phyloP scores from a whole-genome alignment of 1,284 basidiomycete species.

The Malassezia sp. region DNA sequence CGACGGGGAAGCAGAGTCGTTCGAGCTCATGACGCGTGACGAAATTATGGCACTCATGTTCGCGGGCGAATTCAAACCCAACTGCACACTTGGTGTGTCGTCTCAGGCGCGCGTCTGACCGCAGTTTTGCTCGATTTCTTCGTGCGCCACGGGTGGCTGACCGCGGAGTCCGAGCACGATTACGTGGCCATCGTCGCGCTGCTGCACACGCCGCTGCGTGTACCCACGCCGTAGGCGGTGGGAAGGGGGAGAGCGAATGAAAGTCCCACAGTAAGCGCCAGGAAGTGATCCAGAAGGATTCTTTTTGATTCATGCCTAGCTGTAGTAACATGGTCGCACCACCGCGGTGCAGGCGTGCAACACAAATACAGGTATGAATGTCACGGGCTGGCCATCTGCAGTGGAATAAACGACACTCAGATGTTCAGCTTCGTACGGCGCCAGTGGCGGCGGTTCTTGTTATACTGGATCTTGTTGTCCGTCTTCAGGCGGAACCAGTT shows the following conservation, averaged over 20 bases:
- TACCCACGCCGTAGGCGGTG: constrained; percentile 8
- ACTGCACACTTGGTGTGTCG: constrained; percentile 56
- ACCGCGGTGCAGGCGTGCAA: no score
- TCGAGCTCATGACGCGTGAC: constrained; percentile 51
- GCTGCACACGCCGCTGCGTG: constrained; percentile 11
- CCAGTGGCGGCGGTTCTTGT: constrained; percentile 45
- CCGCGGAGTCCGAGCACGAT: constrained; percentile 41
- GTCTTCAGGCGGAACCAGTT: constrained; percentile 98
- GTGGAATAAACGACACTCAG: no score
- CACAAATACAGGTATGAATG: no score
- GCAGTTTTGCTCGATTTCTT: constrained; percentile 69
- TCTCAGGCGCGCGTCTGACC: neutral
- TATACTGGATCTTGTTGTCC: constrained; percentile 82
- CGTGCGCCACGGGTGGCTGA: constrained; percentile 63
- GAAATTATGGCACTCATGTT: constrained; percentile 31
- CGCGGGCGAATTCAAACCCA: constrained; percentile 66
- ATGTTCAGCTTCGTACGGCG: constrained; percentile 45
- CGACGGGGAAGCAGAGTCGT: constrained; percentile 86
- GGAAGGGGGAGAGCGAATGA: no score
- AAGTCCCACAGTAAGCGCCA: no score
- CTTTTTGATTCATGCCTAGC: constrained; percentile 1
- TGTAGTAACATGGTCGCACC: no score
- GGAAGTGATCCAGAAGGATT: neutral
- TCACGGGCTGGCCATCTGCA: no score
- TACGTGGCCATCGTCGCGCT: constrained; percentile 3